Base-by-base conservation (phyloP, 2,329 filamentous ascomycete genomes). In the Ploettnerulaceae sp. region DNA sequence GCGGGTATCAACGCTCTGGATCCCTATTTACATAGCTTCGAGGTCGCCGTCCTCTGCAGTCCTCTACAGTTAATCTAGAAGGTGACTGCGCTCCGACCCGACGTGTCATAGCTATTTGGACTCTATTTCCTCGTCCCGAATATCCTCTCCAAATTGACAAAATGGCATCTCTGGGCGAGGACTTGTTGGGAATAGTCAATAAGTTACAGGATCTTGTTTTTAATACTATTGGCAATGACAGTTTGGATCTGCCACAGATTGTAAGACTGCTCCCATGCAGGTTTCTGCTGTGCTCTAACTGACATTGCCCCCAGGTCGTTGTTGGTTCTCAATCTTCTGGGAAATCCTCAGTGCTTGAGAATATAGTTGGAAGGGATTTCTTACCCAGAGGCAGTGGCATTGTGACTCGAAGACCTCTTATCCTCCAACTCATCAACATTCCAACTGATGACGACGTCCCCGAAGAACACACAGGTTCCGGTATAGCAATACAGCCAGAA, bases 181-280 rank as follows among this genome's bases (percentile, higher is more conserved):
- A 98, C 71, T 75, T 98, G 70, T 81, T 98, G 67, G 82, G 81
- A 60, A 94, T 89, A 56, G 93, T 98, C 72, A 98, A 98, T 76
- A 95, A 95, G 76, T 77, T 98, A 64, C 93, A 98, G 71, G 93
- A 97, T 70, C 73, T 98, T 64, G 93, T 98, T 64, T 98, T 98
- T 76, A 98, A 98, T 73, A 98, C 93, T 59, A 98, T 98, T 69
- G 93, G 93, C 70, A 97, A 90, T 74, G 93, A 98, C 69, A 97
- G 91, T 43, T 79, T 98, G 52, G 93, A 98, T 70, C 75, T 98
- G 48, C 93, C 93, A 49, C 93, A 98, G 72, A 98, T 98, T 77
- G 93, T 96, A 82, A 65, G 82, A 33, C 28, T 38, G 32, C 73
- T 50, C 45, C 32, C 28, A 42, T 32, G 60, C 46, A 62, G 46